phyloP scores from a whole-genome alignment of 2,329 filamentous ascomycete species.

The Orbilia quercus region DNA sequence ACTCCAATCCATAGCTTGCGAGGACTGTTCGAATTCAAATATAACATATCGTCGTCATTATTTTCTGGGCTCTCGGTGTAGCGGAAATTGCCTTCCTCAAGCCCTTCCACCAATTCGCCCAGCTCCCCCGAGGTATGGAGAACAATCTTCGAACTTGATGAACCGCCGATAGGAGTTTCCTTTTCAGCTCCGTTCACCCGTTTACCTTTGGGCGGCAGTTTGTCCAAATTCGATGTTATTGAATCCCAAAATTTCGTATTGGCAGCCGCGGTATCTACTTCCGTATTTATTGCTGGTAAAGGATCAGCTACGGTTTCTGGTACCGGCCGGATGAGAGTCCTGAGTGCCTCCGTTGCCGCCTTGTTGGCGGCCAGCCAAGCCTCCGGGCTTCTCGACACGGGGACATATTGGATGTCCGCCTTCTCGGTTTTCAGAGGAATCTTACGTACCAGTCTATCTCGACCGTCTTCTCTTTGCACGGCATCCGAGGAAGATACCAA shows the following conservation, averaged over 20 bases:
- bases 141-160: too few relatives aligned
- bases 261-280: too few relatives aligned
- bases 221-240: too few relatives aligned
- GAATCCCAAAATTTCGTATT: too few relatives aligned
- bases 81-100: neutral
- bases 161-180: too few relatives aligned
- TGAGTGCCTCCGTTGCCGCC: too few relatives aligned
- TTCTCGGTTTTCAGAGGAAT: neutral
- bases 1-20: conserved; percentile 42
- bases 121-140: conserved; percentile 18
- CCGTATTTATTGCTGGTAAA: too few relatives aligned
- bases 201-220: too few relatives aligned
- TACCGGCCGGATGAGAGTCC: too few relatives aligned
- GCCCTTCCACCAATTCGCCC: conserved; percentile 1
- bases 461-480: neutral
- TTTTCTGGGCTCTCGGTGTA: neutral
- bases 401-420: neutral
- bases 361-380: too few relatives aligned
- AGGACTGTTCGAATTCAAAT: conserved; percentile 6
- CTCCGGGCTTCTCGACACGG: neutral
- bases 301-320: too few relatives aligned
- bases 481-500: neutral
- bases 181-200: too few relatives aligned
- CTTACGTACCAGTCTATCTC: conserved; percentile 11
- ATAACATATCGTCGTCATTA: conserved; percentile 6